These are phyloP conservation scores for Poa annua DNA, from an alignment of 176 grass and related monocot species.

Conservation along the genomic window DNA sequence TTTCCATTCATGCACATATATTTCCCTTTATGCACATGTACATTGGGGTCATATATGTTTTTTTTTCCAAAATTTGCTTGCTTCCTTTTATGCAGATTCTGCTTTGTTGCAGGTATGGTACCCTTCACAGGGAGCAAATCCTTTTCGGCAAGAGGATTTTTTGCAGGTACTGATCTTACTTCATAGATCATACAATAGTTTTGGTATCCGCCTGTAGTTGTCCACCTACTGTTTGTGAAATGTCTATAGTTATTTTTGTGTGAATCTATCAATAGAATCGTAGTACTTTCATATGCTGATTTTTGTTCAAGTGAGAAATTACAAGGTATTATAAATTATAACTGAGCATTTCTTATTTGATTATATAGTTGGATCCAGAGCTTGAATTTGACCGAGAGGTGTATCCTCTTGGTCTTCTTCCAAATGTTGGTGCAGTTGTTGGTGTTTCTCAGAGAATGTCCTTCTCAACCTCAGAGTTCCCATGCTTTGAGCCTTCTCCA, in stretches of 20 bases:
- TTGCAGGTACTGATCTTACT: conserved; percentile 72
- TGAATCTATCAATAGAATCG: conserved; percentile 4
- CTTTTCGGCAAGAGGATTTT: conserved; percentile 97
- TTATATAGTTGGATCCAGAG: conserved; percentile 90
- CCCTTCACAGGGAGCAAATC: conserved; percentile 79
- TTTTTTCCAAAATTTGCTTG: not conserved
- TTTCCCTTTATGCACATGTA: not conserved
- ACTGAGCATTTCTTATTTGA: conserved; percentile 43
- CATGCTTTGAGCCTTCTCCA: conserved; percentile 96
- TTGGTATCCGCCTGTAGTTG: conserved; percentile 39
- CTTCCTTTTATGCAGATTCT: conserved; percentile 33
- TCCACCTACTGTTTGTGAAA: conserved; percentile 27
- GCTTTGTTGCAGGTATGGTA: conserved; percentile 87
- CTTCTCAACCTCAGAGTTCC: conserved; percentile 93
- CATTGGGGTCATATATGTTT: not conserved
- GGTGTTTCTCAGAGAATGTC: conserved; percentile 96
- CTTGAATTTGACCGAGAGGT: conserved; percentile 98
- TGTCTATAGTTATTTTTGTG: not conserved
- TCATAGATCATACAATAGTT: not conserved
- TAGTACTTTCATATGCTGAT: conserved; percentile 11
- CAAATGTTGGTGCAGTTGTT: conserved; percentile 93
- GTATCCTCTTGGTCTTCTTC: conserved; percentile 97
- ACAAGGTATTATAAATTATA: conserved; percentile 13
- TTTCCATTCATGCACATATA: not conserved
- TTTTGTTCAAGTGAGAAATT: conserved; percentile 17